phyloP scores from a whole-genome alignment of 1,284 basidiomycete species.

The Fomitopsis betulina region DNA sequence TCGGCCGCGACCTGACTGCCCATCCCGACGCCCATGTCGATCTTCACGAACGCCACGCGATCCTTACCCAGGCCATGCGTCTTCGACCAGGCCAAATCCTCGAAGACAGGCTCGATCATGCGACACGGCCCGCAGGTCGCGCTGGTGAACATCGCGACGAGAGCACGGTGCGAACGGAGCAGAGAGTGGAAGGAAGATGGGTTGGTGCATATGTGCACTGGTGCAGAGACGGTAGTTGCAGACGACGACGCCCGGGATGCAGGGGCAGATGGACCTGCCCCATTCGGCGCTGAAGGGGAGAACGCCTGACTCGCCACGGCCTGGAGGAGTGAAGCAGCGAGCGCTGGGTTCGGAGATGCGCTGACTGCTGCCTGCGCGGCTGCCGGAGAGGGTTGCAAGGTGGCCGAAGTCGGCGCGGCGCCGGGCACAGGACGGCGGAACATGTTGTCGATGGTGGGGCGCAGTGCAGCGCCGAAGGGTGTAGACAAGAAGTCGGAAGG shows the following conservation, averaged over 20 bases:
- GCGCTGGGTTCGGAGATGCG: conserved; percentile 41
- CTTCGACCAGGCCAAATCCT: conserved; percentile 42
- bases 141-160: conserved; percentile 66
- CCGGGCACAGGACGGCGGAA: conserved; percentile 53
- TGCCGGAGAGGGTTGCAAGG: conserved; percentile 22
- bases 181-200: conserved; percentile 47
- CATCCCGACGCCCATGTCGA: conserved; percentile 71
- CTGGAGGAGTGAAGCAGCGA: conserved; percentile 58
- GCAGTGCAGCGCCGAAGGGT: conserved; percentile 82
- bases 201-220: conserved; percentile 60
- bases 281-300: conserved; percentile 21
- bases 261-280: conserved; percentile 22
- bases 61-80: conserved; percentile 29
- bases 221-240: conserved; percentile 50
- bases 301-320: conserved; percentile 55
- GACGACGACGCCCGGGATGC: conserved; percentile 23
- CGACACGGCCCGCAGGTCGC: conserved; percentile 60
- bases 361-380: conserved; percentile 26
- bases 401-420: conserved; percentile 35
- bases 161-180: conserved; percentile 43
- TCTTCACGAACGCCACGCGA: conserved; percentile 69
- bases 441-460: conserved; percentile 88
- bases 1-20: conserved; percentile 56
- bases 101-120: conserved; percentile 61
- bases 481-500: conserved; percentile 89